These are phyloP conservation scores for Termitomyces sp. DNA, from an alignment of 768 basidiomycete species.

Conservation along the genomic window DNA sequence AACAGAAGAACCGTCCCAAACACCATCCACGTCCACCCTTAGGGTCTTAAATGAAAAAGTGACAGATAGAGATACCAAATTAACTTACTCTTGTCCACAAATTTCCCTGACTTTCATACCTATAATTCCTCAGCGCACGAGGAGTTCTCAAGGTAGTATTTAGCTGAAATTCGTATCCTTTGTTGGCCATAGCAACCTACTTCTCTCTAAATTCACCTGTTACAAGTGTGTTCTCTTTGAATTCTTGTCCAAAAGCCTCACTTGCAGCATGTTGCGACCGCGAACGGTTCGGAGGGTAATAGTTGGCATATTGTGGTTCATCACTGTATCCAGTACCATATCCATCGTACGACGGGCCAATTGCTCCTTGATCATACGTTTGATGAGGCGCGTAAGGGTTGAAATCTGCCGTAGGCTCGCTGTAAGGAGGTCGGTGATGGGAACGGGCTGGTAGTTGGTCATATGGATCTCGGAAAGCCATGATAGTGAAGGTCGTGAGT, in stretches of 20 bases:
- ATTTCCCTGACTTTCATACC: constrained; percentile 52
- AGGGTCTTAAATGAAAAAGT: neutral
- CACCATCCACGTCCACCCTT: constrained; percentile 60
- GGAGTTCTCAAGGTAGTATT: constrained; percentile 22
- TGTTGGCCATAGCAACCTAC: constrained; percentile 5
- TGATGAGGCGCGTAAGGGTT: constrained; percentile 49
- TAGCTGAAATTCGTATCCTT: neutral
- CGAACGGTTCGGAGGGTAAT: constrained; percentile 21
- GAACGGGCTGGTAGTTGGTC: constrained; percentile 21
- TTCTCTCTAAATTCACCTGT: constrained; percentile 4
- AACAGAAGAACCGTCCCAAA: constrained; percentile 69
- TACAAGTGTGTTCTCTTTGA: constrained; percentile 7
- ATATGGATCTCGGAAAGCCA: constrained; percentile 57
- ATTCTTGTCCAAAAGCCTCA: constrained; percentile 5
- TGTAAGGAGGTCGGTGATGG: constrained; percentile 25
- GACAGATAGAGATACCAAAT: neutral
- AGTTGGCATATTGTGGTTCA: constrained; percentile 23
- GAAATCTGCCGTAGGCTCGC: constrained; percentile 26
- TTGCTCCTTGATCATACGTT: constrained; percentile 46
- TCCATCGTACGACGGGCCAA: constrained; percentile 21
- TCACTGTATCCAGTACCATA: constrained; percentile 32
- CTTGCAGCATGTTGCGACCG: constrained; percentile 15
- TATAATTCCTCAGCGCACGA: constrained; percentile 43
- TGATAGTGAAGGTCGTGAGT: constrained; percentile 17
- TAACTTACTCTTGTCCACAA: constrained; percentile 60